phyloP scores from a whole-genome alignment of 108 stramenopile species.

The Aureococcus anophagefferens region DNA sequence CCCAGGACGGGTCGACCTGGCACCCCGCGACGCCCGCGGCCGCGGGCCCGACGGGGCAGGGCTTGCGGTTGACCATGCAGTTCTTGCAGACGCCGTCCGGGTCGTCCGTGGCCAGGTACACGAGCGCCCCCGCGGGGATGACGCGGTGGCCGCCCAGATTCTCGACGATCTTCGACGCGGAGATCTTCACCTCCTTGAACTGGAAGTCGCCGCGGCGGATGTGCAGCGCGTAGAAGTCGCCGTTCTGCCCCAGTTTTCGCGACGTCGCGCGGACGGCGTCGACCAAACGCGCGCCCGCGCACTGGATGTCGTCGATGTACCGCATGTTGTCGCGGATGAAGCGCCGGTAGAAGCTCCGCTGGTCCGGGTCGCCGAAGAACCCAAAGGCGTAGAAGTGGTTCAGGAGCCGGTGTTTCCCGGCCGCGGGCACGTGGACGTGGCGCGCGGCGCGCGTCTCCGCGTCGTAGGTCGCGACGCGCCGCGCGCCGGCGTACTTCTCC shows the following conservation, averaged over 20 bases:
- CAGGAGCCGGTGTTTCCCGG: constrained; percentile 56
- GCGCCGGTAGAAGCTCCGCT: constrained; percentile 61
- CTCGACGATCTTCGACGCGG: constrained; percentile 7
- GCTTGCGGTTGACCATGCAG: background rate
- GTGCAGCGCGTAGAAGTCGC: constrained; percentile 65
- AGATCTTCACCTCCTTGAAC: constrained; percentile 28
- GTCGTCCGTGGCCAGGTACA: constrained; percentile 19
- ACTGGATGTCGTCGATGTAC: constrained; percentile 65
- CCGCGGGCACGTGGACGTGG: constrained; percentile 58
- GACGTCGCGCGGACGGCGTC: constrained; percentile 54
- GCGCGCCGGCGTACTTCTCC: background rate
- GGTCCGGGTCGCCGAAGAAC: constrained; percentile 55
- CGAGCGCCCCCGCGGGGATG: constrained; percentile 11
- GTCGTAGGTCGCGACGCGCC: background rate
- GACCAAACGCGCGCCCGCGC: constrained; percentile 70
- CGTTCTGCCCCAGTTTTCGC: constrained; percentile 34
- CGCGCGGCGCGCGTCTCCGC: constrained; percentile 22
- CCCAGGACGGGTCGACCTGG: background rate
- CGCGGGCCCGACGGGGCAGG: background rate
- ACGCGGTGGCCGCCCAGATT: constrained; percentile 8
- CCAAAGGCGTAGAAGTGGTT: constrained; percentile 68
- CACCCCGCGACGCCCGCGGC: background rate
- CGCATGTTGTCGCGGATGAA: constrained; percentile 72
- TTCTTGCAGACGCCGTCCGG: constrained; percentile 13
- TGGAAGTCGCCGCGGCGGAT: constrained; percentile 73